Percentiles rank a stretch among this genome's conserved stretches.
These are phyloP conservation scores for Lotus japonicus DNA, from an alignment of 306 rosid species.

Conservation along the genomic window DNA sequence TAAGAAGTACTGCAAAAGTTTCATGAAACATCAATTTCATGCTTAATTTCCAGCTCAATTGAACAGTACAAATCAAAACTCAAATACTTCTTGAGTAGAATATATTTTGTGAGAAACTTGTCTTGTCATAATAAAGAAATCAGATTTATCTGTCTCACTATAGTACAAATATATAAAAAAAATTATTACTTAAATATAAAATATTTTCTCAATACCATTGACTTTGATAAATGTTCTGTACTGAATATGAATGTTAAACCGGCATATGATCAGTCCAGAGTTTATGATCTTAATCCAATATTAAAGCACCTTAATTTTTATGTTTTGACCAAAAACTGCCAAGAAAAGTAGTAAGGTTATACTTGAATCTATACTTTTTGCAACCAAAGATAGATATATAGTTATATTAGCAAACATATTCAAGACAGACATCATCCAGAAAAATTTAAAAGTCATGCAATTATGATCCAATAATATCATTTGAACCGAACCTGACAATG, in stretches of 20 bases:
- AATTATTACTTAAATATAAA: background rate
- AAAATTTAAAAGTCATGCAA: background rate
- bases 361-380: background rate
- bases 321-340: background rate
- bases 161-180: background rate
- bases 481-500: conserved; percentile 46
- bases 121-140: too few relatives aligned
- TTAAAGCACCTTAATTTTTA: background rate
- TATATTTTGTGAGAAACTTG: too few relatives aligned
- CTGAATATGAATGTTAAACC: background rate
- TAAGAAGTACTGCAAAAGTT: conserved; percentile 44
- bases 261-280: background rate
- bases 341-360: background rate
- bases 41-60: conserved; percentile 5
- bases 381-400: conserved; percentile 1
- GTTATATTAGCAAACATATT: background rate
- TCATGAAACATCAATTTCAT: conserved; percentile 18
- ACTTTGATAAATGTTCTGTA: too few relatives aligned
- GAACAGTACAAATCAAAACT: conserved; percentile 1
- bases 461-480: background rate
- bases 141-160: background rate
- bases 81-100: background rate
- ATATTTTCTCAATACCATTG: too few relatives aligned
- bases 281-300: background rate
- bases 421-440: background rate